Percentiles rank a stretch among this genome's conserved stretches.
These are phyloP conservation scores for Lojkania enalia DNA, from an alignment of 2,329 filamentous ascomycete genomes.

Conservation along the genomic window DNA sequence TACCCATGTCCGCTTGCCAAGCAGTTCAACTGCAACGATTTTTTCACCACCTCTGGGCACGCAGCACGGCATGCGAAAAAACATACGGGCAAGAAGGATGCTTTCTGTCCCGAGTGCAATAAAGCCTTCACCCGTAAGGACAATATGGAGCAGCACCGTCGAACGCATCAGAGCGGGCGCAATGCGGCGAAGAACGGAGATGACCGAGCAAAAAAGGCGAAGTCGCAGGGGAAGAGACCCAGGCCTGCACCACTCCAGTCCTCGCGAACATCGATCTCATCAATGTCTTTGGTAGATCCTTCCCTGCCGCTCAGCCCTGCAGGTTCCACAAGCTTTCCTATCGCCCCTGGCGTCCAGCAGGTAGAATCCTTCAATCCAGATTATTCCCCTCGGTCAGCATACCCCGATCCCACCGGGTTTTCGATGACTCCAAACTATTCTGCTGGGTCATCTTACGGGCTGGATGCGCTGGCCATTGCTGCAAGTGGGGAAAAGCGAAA, in stretches of 20 bases:
- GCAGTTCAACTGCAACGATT: slow-evolving; percentile 72
- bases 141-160: slow-evolving; percentile 85
- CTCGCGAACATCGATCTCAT: slow-evolving; percentile 21
- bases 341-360: slow-evolving; percentile 35
- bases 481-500: slow-evolving; percentile 45
- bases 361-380: slow-evolving; percentile 25
- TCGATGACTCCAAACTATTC: slow-evolving; percentile 29
- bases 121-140: slow-evolving; percentile 82
- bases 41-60: slow-evolving; percentile 82
- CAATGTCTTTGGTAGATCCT: slow-evolving; percentile 34
- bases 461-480: slow-evolving; percentile 44
- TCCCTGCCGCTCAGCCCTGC: slow-evolving; percentile 33
- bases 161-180: slow-evolving; percentile 67
- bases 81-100: slow-evolving; percentile 78
- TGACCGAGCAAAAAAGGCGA: slow-evolving; percentile 43
- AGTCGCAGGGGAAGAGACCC: slow-evolving; percentile 38
- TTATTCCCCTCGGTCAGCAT: slow-evolving; percentile 30
- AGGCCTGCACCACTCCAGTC: slow-evolving; percentile 38
- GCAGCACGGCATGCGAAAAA: slow-evolving; percentile 85
- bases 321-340: slow-evolving; percentile 22
- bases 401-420: slow-evolving; percentile 34
- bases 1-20: slow-evolving; percentile 76
- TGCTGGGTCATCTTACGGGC: slow-evolving; percentile 32
- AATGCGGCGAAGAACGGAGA: slow-evolving; percentile 42
- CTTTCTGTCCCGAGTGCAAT: slow-evolving; percentile 70